Percentiles rank a stretch among this genome's conserved stretches.
Conservation (phyloP, 2,329 filamentous ascomycete species). For the Aureobasidium zeae region DNA sequence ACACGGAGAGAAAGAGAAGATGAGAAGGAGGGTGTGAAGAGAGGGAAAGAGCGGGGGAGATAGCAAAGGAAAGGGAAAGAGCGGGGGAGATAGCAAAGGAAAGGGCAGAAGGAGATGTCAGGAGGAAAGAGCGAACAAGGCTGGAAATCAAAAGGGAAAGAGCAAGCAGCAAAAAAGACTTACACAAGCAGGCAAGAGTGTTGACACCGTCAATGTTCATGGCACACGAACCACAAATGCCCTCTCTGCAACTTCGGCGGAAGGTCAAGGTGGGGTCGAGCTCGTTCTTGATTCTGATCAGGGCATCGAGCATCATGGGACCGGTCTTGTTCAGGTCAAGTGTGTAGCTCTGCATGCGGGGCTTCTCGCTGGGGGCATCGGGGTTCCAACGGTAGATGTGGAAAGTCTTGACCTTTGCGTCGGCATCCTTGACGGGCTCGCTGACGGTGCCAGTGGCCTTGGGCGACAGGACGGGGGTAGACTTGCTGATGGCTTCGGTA, state of each 20-base stretch:
- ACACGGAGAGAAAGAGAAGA: background rate
- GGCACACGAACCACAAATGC: conserved; percentile 95
- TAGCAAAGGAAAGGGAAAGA: too few relatives aligned
- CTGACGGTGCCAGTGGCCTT: conserved; percentile 51
- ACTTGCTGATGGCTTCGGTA: conserved; percentile 27
- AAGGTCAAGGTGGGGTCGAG: conserved; percentile 94
- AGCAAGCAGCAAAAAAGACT: conserved; percentile 34
- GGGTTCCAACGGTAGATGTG: conserved; percentile 99
- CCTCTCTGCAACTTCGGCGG: conserved; percentile 90
- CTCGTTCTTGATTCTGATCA: conserved; percentile 99
- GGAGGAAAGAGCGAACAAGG: too few relatives aligned
- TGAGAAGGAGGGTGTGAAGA: too few relatives aligned
- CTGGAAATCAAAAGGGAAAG: too few relatives aligned
- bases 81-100: too few relatives aligned
- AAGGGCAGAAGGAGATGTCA: too few relatives aligned
- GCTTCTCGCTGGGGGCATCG: conserved; percentile 84
- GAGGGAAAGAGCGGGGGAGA: too few relatives aligned
- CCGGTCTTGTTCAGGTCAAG: conserved; percentile 98
- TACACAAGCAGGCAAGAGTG: conserved; percentile 95
- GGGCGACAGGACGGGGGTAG: conserved; percentile 32
- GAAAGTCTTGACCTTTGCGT: conserved; percentile 77
- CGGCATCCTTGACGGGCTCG: conserved; percentile 49
- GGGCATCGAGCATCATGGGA: conserved; percentile 93
- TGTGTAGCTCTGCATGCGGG: conserved; percentile 87
- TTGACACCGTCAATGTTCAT: conserved; percentile 99